Percentiles rank a stretch among this genome's conserved stretches.
Evolutionary conservation across 257 asterid genomes (phyloP).

Genomic region (Lycium barbarum): DNA sequence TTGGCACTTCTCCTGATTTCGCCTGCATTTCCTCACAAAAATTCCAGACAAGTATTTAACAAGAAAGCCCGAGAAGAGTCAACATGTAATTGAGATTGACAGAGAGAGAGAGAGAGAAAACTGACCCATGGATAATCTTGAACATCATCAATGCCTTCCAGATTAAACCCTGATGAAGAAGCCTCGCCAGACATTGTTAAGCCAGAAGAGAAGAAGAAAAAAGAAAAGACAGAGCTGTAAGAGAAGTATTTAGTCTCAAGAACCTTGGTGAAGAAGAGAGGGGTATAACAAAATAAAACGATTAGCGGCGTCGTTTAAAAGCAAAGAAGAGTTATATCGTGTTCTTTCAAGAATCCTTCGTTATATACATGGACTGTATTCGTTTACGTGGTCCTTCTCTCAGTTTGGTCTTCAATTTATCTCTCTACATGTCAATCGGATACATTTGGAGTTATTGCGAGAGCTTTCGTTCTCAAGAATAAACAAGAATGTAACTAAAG

Average conservation of each 20-base stretch:
- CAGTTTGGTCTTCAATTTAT: too few relatives aligned
- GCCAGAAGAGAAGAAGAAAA: too few relatives aligned
- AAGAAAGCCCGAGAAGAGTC: neutral
- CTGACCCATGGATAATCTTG: conserved; percentile 74
- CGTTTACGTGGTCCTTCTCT: conserved; percentile 74
- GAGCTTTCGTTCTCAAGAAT: conserved; percentile 35
- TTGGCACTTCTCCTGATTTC: conserved; percentile 53
- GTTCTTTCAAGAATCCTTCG: conserved; percentile 61
- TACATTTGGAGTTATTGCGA: neutral
- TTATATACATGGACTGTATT: conserved; percentile 71
- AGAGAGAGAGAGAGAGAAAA: neutral
- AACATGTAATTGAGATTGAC: neutral
- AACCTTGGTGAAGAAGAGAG: neutral
- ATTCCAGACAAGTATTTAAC: neutral
- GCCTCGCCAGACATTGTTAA: conserved; percentile 46
- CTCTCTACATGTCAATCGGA: too few relatives aligned
- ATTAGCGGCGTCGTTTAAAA: conserved; percentile 44
- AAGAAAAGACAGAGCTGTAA: neutral
- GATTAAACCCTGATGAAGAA: conserved; percentile 50
- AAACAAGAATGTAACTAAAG: neutral
- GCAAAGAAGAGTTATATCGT: conserved; percentile 43
- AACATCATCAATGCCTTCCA: conserved; percentile 78
- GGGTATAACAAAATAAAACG: neutral
- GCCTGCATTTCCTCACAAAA: conserved; percentile 42
- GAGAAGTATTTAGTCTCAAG: neutral